These are phyloP conservation scores for Cutaneotrichosporon sp. DNA, from an alignment of 1,284 basidiomycete genomes.

Conservation along the genomic window DNA sequence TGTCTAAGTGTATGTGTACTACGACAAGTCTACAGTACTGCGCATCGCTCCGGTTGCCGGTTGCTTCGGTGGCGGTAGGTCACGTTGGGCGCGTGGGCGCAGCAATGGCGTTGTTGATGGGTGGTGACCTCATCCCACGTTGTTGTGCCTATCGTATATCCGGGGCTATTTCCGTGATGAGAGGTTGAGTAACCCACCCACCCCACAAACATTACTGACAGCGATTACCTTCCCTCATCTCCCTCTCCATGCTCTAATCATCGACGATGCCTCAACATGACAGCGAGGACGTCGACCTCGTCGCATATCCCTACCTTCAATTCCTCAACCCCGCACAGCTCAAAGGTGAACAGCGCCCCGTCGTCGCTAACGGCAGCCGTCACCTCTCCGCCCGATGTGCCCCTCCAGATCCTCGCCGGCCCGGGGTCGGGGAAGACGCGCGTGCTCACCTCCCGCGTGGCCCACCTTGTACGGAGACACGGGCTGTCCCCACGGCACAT, in stretches of 20 bases:
- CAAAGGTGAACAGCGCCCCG: slow-evolving; percentile 27
- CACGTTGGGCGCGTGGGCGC: not conserved
- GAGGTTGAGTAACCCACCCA: slow-evolving; percentile 6
- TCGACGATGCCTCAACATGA: not conserved
- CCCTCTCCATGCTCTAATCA: not conserved
- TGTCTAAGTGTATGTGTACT: not conserved
- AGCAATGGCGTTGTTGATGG: not conserved
- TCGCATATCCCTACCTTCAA: slow-evolving; percentile 36
- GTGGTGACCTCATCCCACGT: slow-evolving; percentile 2
- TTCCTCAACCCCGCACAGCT: slow-evolving; percentile 46
- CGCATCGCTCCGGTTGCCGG: no score
- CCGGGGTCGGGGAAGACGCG: slow-evolving; percentile 73
- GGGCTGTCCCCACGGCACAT: slow-evolving; percentile 63
- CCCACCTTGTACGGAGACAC: slow-evolving; percentile 68
- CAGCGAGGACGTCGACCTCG: not conserved
- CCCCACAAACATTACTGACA: no score
- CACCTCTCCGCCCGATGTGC: slow-evolving; percentile 62
- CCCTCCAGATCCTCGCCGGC: slow-evolving; percentile 80
- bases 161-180: not conserved
- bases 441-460: slow-evolving; percentile 78
- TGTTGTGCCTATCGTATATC: not conserved
- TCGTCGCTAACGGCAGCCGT: slow-evolving; percentile 60
- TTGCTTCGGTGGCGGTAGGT: no score
- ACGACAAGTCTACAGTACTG: no score
- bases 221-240: not conserved